These are phyloP conservation scores for Furcasterigmium furcatum DNA, from an alignment of 2,329 filamentous ascomycete species.

Conservation along the genomic window DNA sequence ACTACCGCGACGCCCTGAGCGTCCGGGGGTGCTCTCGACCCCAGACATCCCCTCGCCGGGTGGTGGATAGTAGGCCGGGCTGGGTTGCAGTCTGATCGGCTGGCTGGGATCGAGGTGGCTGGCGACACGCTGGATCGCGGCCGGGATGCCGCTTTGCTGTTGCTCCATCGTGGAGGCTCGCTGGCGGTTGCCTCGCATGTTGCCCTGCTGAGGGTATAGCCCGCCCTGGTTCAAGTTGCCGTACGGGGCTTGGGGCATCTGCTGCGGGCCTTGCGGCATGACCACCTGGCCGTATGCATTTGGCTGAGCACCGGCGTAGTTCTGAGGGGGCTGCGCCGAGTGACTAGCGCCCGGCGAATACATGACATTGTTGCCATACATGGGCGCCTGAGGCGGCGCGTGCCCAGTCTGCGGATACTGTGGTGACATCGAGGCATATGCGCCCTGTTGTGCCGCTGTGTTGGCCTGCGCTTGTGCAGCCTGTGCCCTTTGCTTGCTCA, in stretches of 20 bases:
- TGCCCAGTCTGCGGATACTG: slow-evolving; percentile 45
- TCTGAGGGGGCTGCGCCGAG: slow-evolving; percentile 69
- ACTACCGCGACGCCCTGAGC: slow-evolving; percentile 42
- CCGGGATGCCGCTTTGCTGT: slow-evolving; percentile 87
- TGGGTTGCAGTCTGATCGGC: slow-evolving; percentile 90
- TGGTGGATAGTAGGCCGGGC: slow-evolving; percentile 94
- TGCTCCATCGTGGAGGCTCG: slow-evolving; percentile 96
- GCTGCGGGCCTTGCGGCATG: slow-evolving; percentile 64
- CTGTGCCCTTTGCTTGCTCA: slow-evolving; percentile 86
- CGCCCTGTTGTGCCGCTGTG: slow-evolving; percentile 52
- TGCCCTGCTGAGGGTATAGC: slow-evolving; percentile 59
- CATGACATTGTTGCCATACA: slow-evolving; percentile 82
- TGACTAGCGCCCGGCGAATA: slow-evolving; percentile 62
- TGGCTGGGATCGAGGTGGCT: slow-evolving; percentile 94
- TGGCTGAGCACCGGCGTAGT: slow-evolving; percentile 61
- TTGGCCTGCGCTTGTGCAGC: slow-evolving; percentile 69
- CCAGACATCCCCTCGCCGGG: slow-evolving; percentile 75
- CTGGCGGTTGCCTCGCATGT: slow-evolving; percentile 73
- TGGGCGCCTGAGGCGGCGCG: slow-evolving; percentile 49
- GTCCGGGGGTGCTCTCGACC: slow-evolving; percentile 54
- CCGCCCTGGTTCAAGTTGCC: slow-evolving; percentile 46
- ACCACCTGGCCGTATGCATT: slow-evolving; percentile 71
- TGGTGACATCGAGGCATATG: slow-evolving; percentile 53
- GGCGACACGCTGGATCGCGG: slow-evolving; percentile 88
- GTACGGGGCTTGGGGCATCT: slow-evolving; percentile 65